Base-by-base conservation (phyloP, 805 yeast species). In the Yarrowia sp. region DNA sequence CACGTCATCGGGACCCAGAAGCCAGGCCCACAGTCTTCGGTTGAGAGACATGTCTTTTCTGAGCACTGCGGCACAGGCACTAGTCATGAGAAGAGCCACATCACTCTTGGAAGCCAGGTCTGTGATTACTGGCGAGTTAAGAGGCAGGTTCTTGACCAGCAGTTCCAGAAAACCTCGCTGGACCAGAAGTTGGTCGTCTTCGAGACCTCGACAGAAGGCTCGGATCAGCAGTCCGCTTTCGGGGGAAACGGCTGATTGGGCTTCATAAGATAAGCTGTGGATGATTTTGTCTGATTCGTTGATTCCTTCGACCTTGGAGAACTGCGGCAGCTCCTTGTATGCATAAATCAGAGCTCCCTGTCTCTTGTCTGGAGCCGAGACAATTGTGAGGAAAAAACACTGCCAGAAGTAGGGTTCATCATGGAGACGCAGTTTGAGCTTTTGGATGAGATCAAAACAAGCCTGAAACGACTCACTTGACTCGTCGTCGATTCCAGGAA, bases 401-500 rank as follows among this genome's bases (percentile, higher is more conserved):
- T 86, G 95, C 98, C 98, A 93, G 75, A 93, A 95, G 68, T 89
- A 85, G 0, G 85, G 74, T 71, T 90, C 90, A 70, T 90, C 86
- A 41, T 78, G 77, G 44, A 90, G 72, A 54, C 84, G 83, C 7
- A 66, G 70, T 68, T 85, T 84, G 69, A 92, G 79, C 0, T 77
- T 73, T 52, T 86, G 92, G 38, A 93, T 78, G 44, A 93, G 72
- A 0, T 77, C 77, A 63, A 91, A 68, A 1, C 86, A 82, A 1
- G 86, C 82, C 14, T 79, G 80, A 71, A 88, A 93, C 33, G 86
- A 86, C 70, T 95, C 99, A 21, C 92, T 85, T 43, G 92, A 84
- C 68, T 92, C 97, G 70, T 95, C 98, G 70, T 95, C 99, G 61
- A 95, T 82, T 0, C 97, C 97, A 0, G 97, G 92, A 2, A 93